Base-by-base conservation (phyloP, 495 filamentous ascomycete genomes). In the Talaromyces adpressus region DNA sequence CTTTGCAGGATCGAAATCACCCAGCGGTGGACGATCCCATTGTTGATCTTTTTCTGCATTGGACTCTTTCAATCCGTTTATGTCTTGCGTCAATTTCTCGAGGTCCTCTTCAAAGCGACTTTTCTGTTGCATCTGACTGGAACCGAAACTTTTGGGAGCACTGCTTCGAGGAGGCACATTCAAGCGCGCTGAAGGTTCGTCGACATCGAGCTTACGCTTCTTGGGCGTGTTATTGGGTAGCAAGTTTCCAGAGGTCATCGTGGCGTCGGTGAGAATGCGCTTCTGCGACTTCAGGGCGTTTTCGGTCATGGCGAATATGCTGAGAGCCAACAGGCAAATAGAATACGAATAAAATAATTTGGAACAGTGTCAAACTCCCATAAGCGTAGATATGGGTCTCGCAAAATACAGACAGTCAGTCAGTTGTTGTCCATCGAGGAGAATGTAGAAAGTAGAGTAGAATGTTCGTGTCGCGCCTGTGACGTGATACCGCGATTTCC, bases 21-120 rank as follows among this genome's bases (percentile, higher is more conserved):
- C 84, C 6, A 98, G 74, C 9, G 81, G 77, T 11, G 95, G 95
- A 29, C 94, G 84, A 18, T 86, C 84, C 94, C 94, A 99, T 67
- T 92, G 85, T 75, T 99, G 94, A 73, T 98, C 94, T 72, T 88
- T 93, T 70, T 98, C 95, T 2, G 90, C 80, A 70, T 94, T 96
- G 70, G 80, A 89, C 68, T 89, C 77, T 76, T 91, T 97, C 68
- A 96, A 81, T 2, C 85, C 91, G 14, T 77, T 84, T 45, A 98
- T 91, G 72, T 97, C 92, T 75, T 97, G 93, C 39, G 91, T 91
- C 75, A 98, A 81, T 74, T 92, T 96, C 79, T 96, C 93, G 59
- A 98, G 81, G 12, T 96, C 91, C 65, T 97, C 92, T 75, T 98
- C 94, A 68, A 99, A 99, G 62, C 87, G 84, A 72, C 91, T 95